Evolutionary conservation across 371 early-diverging fungal species (phyloP).

Genomic region (Apophysomyces sp.): DNA sequence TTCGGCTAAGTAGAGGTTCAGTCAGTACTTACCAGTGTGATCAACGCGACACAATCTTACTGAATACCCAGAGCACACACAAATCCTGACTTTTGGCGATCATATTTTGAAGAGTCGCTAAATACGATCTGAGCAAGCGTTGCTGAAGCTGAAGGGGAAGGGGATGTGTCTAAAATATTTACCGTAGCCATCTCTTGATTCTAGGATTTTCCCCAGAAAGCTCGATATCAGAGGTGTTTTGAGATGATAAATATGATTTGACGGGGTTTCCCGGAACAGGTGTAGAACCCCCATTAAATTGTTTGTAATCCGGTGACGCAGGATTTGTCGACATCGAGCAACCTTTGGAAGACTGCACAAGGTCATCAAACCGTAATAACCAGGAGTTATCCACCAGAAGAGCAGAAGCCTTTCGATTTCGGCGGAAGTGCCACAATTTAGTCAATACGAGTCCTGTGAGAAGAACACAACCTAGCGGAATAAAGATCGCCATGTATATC

Average conservation of each 20-base stretch:
- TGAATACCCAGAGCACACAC: slow-evolving; percentile 14
- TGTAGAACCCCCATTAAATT: background rate
- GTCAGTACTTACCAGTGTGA: slow-evolving; percentile 6
- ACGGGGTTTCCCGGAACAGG: too few relatives aligned
- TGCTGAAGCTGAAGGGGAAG: background rate
- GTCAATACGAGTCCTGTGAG: background rate
- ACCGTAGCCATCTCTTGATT: too few relatives aligned
- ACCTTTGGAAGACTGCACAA: slow-evolving; percentile 15
- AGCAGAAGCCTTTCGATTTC: slow-evolving; percentile 20
- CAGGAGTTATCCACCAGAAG: slow-evolving; percentile 40
- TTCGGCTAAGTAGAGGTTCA: slow-evolving; percentile 30
- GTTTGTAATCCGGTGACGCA: background rate
- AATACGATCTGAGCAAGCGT: background rate
- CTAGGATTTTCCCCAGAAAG: too few relatives aligned
- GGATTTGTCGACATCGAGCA: background rate
- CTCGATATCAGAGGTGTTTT: too few relatives aligned
- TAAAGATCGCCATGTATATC: slow-evolving; percentile 26
- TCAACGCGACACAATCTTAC: slow-evolving; percentile 14
- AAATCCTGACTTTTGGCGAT: background rate
- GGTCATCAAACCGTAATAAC: slow-evolving; percentile 39
- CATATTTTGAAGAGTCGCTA: background rate
- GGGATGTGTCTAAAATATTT: too few relatives aligned
- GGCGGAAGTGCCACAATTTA: slow-evolving; percentile 7
- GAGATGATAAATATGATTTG: too few relatives aligned
- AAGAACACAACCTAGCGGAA: slow-evolving; percentile 23